Evolutionary conservation across 1,139 yeast genomes (phyloP), one percentile per base, ranked within the genome.

Genomic region (Groenewaldozyma sp.): DNA sequence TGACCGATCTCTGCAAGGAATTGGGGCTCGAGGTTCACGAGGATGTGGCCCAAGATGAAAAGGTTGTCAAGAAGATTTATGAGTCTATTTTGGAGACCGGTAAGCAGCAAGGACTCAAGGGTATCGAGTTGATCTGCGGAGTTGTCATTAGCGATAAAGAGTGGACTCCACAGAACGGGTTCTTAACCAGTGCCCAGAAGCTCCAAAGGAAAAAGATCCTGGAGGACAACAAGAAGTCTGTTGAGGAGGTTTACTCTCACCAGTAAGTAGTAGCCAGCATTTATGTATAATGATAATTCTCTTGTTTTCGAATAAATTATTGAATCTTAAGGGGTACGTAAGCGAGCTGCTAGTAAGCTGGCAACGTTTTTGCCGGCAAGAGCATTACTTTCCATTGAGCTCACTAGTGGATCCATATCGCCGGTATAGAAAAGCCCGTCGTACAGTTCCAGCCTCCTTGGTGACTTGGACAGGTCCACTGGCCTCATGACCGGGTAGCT

Each of bases 151-250:
- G 78, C 45, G 91, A 82, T 51, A 88, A 80, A 37, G 99, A 93
- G 67, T 93, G 98, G 97, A 88, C 97, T 37, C 97, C 98, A 36
- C 94, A 86, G 63, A 84, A 80, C 58, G 97, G 96, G 1, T 82
- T 70, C 51, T 93, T 91, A 43, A 87, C 97, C 9, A 78, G 94
- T 47, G 98, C 98, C 24, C 97, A 91, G 67, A 93, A 93, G 65
- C 73, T 93, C 54, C 95, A 91, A 69, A 81, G 99, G 71, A 84
- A 76, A 72, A 83, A 82, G 71, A 93, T 93, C 59, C 68, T 86
- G 56, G 76, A 70, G 32, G 76, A 54, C 36, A 63, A 64, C 48
- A 48, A 58, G 51, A 52, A 54, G 35, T 61, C 49, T 4, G 47
- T 66, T 39, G 58, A 58, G 21, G 29, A 38, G 39, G 40, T 45